A percentile compares a stretch with the other conserved stretches of the same genome.
phyloP scores from a whole-genome alignment of 208 protist species.

The Wallacemonas collosoma region DNA sequence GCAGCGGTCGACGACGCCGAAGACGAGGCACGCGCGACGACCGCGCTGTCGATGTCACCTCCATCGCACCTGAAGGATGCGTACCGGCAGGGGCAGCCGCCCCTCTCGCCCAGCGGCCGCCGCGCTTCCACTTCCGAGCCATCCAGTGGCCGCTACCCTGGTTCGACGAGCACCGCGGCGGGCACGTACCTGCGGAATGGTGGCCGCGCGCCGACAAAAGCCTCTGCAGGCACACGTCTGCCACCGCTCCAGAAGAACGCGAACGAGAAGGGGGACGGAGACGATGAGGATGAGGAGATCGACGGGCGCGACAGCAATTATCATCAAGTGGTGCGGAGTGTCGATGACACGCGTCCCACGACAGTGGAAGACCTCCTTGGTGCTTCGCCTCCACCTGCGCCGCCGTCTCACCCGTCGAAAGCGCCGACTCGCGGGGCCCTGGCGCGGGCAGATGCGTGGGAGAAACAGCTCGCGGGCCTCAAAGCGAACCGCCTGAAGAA shows the following conservation, averaged over 20 bases:
- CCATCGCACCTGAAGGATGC: neutral
- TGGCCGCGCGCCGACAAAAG: neutral
- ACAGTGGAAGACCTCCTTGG: neutral
- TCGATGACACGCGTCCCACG: neutral
- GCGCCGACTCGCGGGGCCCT: neutral
- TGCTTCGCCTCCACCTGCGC: neutral
- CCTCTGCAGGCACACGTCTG: conserved; percentile 6
- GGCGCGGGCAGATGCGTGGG: neutral
- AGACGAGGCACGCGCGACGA: neutral
- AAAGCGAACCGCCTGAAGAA: conserved; percentile 6
- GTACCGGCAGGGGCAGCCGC: neutral
- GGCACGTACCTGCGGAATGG: neutral
- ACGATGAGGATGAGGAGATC: neutral
- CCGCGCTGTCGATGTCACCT: neutral
- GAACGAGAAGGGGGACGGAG: neutral
- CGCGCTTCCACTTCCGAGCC: conserved; percentile 10
- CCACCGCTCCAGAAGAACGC: neutral
- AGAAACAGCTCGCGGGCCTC: conserved; percentile 5
- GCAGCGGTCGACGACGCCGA: neutral
- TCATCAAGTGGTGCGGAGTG: neutral
- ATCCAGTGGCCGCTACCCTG: neutral
- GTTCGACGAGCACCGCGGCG: neutral
- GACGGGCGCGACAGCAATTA: too few species aligned
- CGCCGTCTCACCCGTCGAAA: neutral
- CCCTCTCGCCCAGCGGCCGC: conserved; percentile 3